Base-by-base conservation (phyloP, 345 rosid species). In the Pugionium dolabratum region DNA sequence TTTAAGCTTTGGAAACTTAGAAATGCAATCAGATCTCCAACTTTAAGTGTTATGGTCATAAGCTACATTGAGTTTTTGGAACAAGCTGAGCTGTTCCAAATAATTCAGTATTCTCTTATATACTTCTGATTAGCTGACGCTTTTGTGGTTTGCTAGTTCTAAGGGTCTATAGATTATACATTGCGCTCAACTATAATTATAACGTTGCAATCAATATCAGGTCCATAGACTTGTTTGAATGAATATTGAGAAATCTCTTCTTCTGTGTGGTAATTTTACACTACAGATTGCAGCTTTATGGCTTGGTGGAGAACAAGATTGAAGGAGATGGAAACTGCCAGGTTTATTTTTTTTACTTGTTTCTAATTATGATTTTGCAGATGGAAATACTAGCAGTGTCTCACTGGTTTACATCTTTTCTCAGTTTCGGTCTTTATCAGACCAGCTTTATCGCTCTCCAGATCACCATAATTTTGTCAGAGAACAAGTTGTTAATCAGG, bases 341-440 rank as follows among this genome's bases (percentile, higher is more conserved):
- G 87, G 85, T 86, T 53, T 49, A 0, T 32, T n/a, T 33, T 71
- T 4, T 26, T 31, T 54, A 9, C 26, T 34, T 9, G 9, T 33
- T 39, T 46, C 1, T 46, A 18, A 5, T 64, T 26, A 56, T 18
- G 32, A 7, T 7, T 64, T 65, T 70, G 27, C 34, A 26, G 1
- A 69, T 49, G 44, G 37, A 53, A 29, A 6, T 9, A 36, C 1
- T 43, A 10, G 56, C 50, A 48, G 48, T 54, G 31, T 54, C 45
- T 71, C 44, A 71, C 54, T 54, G 10, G 18, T 27, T 41, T 56
- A 37, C 33, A 41, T 43, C 0, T 71, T 65, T 10, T 43, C 53
- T 35, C 86, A 92, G 98, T 92, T 89, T 67, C 85, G 96, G 29
- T 79, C 98, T 39, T 67, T 89, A 67, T 87, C 96, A 49, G 98